Conservation (phyloP, 441 rosid genomes). For the Syzygium malaccense region DNA sequence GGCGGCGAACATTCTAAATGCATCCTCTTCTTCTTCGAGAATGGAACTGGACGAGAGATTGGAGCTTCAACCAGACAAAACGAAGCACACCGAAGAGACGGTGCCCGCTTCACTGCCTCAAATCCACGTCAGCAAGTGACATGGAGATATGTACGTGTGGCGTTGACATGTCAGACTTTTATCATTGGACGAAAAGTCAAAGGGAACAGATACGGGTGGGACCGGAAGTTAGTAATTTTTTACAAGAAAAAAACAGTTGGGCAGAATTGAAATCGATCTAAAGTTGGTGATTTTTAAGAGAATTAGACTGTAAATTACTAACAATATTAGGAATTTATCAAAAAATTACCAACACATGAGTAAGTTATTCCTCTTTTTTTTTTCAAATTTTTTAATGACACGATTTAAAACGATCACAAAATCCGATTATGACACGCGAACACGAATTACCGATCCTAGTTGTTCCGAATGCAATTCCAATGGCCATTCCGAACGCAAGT, state of each 20-base stretch:
- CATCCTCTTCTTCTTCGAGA: slow-evolving; percentile 27
- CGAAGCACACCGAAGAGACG: slow-evolving; percentile 12
- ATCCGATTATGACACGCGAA: background rate
- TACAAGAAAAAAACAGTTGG: background rate
- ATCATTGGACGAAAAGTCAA: background rate
- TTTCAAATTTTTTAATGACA: background rate
- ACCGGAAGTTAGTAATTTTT: background rate
- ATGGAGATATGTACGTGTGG: background rate
- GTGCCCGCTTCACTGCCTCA: background rate
- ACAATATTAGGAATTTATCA: background rate
- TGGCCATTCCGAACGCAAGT: background rate
- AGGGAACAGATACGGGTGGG: background rate
- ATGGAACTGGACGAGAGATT: slow-evolving; percentile 45
- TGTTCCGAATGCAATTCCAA: slow-evolving; percentile 35
- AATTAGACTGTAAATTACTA: background rate
- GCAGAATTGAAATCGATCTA: background rate
- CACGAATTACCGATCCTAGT: background rate
- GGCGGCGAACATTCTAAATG: slow-evolving; percentile 30
- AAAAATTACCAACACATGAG: background rate
- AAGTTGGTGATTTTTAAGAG: background rate
- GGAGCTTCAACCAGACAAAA: slow-evolving; percentile 43
- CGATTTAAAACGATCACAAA: background rate
- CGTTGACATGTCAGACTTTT: background rate
- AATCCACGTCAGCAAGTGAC: background rate
- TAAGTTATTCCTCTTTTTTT: background rate